Evolutionary conservation across 805 yeast genomes (phyloP).

Genomic region (Nakazawaea ambrosiae): DNA sequence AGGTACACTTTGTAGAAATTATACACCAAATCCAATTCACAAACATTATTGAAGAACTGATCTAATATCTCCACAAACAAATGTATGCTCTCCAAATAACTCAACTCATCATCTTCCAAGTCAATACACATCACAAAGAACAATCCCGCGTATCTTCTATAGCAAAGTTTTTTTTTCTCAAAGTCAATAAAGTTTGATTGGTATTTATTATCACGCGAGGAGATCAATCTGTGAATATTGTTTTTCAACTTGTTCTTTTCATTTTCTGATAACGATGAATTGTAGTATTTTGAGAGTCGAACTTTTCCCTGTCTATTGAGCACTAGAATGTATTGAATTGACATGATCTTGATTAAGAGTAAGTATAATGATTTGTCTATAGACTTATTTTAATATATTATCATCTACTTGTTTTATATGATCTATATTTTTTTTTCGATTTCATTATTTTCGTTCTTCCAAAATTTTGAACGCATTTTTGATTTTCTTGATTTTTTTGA

Average conservation of each 20-base stretch:
- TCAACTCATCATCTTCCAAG: slow-evolving; percentile 71
- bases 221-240: slow-evolving; percentile 72
- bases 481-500: neutral
- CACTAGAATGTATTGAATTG: slow-evolving; percentile 72
- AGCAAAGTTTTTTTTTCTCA: slow-evolving; percentile 60
- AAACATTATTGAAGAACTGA: slow-evolving; percentile 79
- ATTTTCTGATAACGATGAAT: slow-evolving; percentile 22
- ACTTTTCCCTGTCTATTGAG: slow-evolving; percentile 93
- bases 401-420: neutral
- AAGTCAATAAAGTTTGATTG: slow-evolving; percentile 44
- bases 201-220: slow-evolving; percentile 75
- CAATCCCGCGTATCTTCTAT: slow-evolving; percentile 86
- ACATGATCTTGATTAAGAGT: too few relatives aligned
- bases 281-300: slow-evolving; percentile 75
- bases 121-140: slow-evolving; percentile 84
- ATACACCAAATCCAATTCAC: slow-evolving; percentile 90
- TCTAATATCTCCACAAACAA: slow-evolving; percentile 85
- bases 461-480: neutral
- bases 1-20: slow-evolving; percentile 80
- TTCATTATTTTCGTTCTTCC: neutral
- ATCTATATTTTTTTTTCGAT: neutral
- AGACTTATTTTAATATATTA: too few relatives aligned
- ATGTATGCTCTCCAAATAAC: slow-evolving; percentile 78
- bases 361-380: too few relatives aligned
- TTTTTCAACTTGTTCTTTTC: slow-evolving; percentile 42